Evolutionary conservation across 1,139 yeast species (phyloP).

Genomic region (Arxiozyma bovina): DNA sequence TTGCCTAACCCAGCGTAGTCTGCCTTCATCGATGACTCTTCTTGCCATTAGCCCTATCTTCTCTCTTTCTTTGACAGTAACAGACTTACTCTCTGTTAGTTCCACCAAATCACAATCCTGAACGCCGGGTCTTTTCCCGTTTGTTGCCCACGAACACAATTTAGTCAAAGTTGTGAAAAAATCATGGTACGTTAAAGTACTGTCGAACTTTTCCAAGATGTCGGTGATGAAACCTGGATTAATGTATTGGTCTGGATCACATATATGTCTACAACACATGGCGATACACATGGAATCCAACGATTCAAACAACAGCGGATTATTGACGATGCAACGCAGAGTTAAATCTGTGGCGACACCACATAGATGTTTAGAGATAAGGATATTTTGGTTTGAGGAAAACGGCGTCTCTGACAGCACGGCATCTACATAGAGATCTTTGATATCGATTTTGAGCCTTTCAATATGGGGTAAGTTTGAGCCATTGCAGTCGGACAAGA

Average conservation of each 20-base stretch:
- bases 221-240: conserved; percentile 39
- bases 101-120: conserved; percentile 30
- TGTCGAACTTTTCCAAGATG: conserved; percentile 26
- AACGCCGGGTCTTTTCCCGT: conserved; percentile 44
- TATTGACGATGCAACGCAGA: conserved; percentile 52
- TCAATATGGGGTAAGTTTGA: conserved; percentile 4
- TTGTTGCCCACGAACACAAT: conserved; percentile 82
- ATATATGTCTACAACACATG: conserved; percentile 92
- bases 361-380: conserved; percentile 80
- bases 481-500: conserved; percentile 41
- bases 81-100: neutral
- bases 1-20: conserved; percentile 41
- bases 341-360: conserved; percentile 92
- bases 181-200: conserved; percentile 17
- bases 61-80: conserved; percentile 40
- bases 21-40: conserved; percentile 56
- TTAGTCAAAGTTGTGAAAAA: conserved; percentile 48
- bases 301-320: conserved; percentile 19
- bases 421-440: conserved; percentile 52
- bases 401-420: conserved; percentile 29
- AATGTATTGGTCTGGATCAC: conserved; percentile 46
- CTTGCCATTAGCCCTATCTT: conserved; percentile 58
- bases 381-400: conserved; percentile 33
- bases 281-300: conserved; percentile 65
- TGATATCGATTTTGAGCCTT: conserved; percentile 59